Percentiles rank a stretch among this genome's conserved stretches.
Conservation (phyloP, 208 protist species). For the Trichomonas vaginalis region DNA sequence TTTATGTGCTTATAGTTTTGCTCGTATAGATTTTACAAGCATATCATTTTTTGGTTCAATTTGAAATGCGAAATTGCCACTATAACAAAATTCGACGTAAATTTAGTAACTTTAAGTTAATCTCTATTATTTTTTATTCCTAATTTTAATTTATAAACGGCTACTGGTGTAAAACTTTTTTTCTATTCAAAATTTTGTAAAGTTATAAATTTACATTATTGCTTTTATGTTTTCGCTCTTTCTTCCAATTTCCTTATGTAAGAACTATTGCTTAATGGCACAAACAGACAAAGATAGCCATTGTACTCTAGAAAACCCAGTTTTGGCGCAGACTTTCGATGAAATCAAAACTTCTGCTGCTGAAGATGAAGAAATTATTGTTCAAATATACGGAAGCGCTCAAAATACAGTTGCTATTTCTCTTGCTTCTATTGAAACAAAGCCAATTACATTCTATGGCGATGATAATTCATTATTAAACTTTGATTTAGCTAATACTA, state of each 20-base stretch:
- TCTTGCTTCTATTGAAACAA: neutral
- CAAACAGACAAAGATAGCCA: neutral
- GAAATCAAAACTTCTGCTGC: neutral
- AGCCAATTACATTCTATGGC: neutral
- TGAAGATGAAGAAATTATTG: neutral
- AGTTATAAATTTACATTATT: no score
- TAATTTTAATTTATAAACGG: no score
- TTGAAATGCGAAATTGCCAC: no score
- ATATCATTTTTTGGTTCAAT: no score
- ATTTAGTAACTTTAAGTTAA: no score
- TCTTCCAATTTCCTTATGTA: neutral
- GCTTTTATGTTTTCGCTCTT: no score
- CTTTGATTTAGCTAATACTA: neutral
- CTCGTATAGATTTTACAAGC: no score
- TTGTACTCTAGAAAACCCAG: neutral
- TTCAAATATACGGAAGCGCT: neutral
- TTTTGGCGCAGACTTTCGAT: neutral
- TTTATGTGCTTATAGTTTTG: no score
- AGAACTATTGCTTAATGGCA: neutral
- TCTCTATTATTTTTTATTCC: no score
- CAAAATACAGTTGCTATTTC: neutral
- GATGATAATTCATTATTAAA: neutral
- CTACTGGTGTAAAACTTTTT: no score
- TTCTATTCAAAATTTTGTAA: no score
- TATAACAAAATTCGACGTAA: no score